phyloP scores from a whole-genome alignment of 2,329 filamentous ascomycete species.

The Aureobasidium vineae region DNA sequence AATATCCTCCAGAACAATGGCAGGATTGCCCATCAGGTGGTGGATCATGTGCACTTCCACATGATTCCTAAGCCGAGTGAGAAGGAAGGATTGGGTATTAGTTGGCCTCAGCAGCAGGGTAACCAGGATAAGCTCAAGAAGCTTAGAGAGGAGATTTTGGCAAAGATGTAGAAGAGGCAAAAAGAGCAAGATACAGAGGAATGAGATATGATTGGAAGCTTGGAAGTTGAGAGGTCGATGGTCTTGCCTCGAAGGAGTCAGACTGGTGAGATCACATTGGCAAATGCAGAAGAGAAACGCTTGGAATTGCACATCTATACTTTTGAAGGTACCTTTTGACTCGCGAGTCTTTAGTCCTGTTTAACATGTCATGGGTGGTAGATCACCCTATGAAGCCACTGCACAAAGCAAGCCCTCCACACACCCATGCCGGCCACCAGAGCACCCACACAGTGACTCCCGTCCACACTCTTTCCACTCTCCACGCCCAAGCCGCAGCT shows the following conservation, averaged over 20 bases:
- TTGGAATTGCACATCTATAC: slow-evolving; percentile 13
- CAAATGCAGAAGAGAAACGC: background rate
- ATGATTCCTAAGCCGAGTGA: slow-evolving; percentile 95
- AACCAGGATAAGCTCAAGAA: slow-evolving; percentile 83
- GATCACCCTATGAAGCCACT: slow-evolving; percentile 21
- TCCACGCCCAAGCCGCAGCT: slow-evolving; percentile 29
- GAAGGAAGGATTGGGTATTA: slow-evolving; percentile 72
- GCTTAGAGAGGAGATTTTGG: slow-evolving; percentile 78
- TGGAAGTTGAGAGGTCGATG: background rate
- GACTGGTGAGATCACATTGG: background rate
- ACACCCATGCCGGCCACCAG: slow-evolving; percentile 30
- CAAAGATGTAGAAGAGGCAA: slow-evolving; percentile 65
- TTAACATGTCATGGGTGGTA: background rate
- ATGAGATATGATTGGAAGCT: background rate
- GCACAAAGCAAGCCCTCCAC: slow-evolving; percentile 27
- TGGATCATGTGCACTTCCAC: slow-evolving; percentile 95
- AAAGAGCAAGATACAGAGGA: background rate
- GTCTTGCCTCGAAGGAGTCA: background rate
- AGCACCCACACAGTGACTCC: slow-evolving; percentile 29
- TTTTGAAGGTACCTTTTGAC: background rate
- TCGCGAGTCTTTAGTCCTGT: background rate
- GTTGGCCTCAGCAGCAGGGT: slow-evolving; percentile 71
- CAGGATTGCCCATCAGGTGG: slow-evolving; percentile 81
- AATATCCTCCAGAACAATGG: slow-evolving; percentile 98
- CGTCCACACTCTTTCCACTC: slow-evolving; percentile 29